Percentiles rank a stretch among this genome's conserved stretches.
Conservation (phyloP, 176 grass and related monocot species). For the Carex cristatella region DNA sequence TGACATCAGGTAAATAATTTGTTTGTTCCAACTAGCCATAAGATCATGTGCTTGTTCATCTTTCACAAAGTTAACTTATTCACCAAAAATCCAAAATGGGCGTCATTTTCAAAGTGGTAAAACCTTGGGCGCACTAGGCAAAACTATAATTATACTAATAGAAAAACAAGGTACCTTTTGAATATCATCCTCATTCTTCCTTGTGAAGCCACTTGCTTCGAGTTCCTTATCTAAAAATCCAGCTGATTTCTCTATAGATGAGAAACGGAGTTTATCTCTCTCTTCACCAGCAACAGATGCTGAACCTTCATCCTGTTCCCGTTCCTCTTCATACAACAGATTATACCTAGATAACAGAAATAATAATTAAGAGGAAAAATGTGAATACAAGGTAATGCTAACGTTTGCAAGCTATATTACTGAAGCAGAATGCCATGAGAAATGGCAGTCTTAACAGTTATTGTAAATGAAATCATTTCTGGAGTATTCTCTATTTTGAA, state of each 20-base stretch:
- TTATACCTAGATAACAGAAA: conserved; percentile 50
- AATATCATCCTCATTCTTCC: conserved; percentile 78
- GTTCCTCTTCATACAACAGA: conserved; percentile 56
- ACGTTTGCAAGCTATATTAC: neutral
- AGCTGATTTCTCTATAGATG: conserved; percentile 48
- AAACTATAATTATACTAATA: neutral
- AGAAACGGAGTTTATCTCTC: conserved; percentile 56
- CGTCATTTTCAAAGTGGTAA: neutral
- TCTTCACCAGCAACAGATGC: conserved; percentile 40
- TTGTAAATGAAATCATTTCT: neutral
- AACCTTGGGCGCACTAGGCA: neutral
- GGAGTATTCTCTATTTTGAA: neutral
- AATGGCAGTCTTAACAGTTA: neutral
- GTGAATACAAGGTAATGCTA: neutral
- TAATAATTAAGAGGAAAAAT: neutral
- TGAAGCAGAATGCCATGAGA: conserved; percentile 11
- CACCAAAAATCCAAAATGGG: neutral
- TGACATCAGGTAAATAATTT: neutral
- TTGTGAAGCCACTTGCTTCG: conserved; percentile 85
- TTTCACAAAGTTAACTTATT: neutral
- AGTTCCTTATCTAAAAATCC: conserved; percentile 79
- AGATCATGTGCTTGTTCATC: neutral
- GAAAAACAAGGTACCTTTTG: conserved; percentile 43
- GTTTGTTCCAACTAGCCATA: neutral
- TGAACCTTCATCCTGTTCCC: conserved; percentile 29